These are phyloP conservation scores for Globisporangium uncinulatum DNA, from an alignment of 352 stramenopile species.

Conservation along the genomic window DNA sequence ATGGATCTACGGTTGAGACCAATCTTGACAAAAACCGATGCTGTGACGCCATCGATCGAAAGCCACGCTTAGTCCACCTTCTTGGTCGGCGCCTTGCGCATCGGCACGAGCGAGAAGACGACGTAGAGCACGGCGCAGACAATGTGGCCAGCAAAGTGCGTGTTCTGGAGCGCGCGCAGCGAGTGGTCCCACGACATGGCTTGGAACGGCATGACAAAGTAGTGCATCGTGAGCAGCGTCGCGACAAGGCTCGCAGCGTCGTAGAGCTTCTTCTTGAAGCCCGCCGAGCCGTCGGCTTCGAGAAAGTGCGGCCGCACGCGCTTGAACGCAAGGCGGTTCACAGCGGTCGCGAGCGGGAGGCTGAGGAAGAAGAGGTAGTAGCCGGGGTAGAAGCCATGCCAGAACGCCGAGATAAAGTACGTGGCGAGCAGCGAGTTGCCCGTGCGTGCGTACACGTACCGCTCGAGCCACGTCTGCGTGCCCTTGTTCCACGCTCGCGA, in stretches of 20 bases:
- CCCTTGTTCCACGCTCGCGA: slow-evolving; percentile 96
- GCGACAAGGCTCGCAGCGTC: slow-evolving; percentile 42
- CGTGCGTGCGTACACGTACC: slow-evolving; percentile 94
- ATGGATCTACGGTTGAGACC: too few species aligned
- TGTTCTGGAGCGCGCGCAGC: slow-evolving; percentile 54
- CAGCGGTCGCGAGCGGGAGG: slow-evolving; percentile 53
- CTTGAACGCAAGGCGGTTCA: slow-evolving; percentile 62
- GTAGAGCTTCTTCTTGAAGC: slow-evolving; percentile 54
- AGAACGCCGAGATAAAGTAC: slow-evolving; percentile 93
- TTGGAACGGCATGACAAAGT: slow-evolving; percentile 72
- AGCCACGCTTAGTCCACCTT: slow-evolving; percentile 35
- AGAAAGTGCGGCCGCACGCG: slow-evolving; percentile 66
- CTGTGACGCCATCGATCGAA: too few species aligned
- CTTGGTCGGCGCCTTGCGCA: slow-evolving; percentile 42
- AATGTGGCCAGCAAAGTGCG: slow-evolving; percentile 68
- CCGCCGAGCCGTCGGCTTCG: slow-evolving; percentile 40
- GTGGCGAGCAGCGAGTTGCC: slow-evolving; percentile 87
- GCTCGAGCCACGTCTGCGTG: slow-evolving; percentile 92
- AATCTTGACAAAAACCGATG: too few species aligned
- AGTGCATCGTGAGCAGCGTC: slow-evolving; percentile 52
- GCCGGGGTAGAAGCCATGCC: slow-evolving; percentile 96
- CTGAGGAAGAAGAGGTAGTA: slow-evolving; percentile 97
- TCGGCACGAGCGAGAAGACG: slow-evolving; percentile 57
- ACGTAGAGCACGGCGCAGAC: slow-evolving; percentile 56
- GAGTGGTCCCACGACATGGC: slow-evolving; percentile 69